Evolutionary conservation across 2,329 filamentous ascomycete genomes (phyloP).

Genomic region (Cadophora malorum): DNA sequence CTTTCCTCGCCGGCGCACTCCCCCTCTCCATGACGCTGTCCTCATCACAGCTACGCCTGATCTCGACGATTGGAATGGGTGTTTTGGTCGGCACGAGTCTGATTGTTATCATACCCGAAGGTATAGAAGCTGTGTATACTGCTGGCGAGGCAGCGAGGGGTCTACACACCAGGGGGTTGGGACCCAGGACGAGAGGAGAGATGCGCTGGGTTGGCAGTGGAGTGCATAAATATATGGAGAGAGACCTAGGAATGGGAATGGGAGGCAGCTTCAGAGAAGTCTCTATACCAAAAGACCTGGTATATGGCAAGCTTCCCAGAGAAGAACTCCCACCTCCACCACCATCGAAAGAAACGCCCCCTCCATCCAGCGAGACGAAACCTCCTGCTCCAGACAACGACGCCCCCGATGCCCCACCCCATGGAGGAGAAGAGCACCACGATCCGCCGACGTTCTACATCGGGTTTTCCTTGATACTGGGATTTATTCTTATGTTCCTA

Average conservation of each 20-base stretch:
- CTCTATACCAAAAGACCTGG: slow-evolving; percentile 5
- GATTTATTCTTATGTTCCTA: slow-evolving; percentile 96
- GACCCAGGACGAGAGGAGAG: slow-evolving; percentile 25
- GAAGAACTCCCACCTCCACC: slow-evolving; percentile 12
- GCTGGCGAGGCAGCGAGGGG: slow-evolving; percentile 47
- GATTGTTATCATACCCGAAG: slow-evolving; percentile 97
- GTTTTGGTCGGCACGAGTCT: slow-evolving; percentile 93
- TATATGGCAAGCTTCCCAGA: slow-evolving; percentile 11
- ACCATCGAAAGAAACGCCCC: slow-evolving; percentile 6
- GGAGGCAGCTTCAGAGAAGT: slow-evolving; percentile 16
- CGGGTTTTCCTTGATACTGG: slow-evolving; percentile 83
- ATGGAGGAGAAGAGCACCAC: slow-evolving; percentile 53
- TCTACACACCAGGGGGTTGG: slow-evolving; percentile 35
- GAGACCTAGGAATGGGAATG: slow-evolving; percentile 3
- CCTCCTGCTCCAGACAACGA: slow-evolving; percentile 4
- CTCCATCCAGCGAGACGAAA: slow-evolving; percentile 13
- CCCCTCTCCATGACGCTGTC: slow-evolving; percentile 89
- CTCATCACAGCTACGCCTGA: slow-evolving; percentile 82
- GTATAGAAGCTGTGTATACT: slow-evolving; percentile 86
- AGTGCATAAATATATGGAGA: slow-evolving; percentile 32
- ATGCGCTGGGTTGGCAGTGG: slow-evolving; percentile 36
- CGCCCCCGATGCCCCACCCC: slow-evolving; percentile 30
- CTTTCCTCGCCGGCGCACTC: slow-evolving; percentile 89
- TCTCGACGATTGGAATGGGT: slow-evolving; percentile 92
- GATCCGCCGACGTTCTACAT: slow-evolving; percentile 75